Evolutionary conservation across 768 basidiomycete species (phyloP).

Genomic region (Lactarius sanguifluus): DNA sequence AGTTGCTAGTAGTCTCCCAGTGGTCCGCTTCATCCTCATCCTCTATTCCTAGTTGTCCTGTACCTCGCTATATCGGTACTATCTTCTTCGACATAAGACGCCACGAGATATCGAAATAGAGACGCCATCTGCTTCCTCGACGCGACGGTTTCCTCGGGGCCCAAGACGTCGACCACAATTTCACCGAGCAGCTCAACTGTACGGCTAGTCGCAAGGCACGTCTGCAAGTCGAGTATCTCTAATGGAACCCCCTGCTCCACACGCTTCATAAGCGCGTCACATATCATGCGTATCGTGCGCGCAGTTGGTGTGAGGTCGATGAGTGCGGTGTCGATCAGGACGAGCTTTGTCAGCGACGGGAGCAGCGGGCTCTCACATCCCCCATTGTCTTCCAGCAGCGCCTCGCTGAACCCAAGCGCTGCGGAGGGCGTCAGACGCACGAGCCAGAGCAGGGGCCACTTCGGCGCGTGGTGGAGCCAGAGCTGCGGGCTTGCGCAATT

Average conservation of each 20-base stretch:
- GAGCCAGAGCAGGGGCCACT: background rate
- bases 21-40: background rate
- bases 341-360: background rate
- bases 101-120: too few relatives aligned
- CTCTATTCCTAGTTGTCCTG: background rate
- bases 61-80: too few relatives aligned
- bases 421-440: background rate
- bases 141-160: background rate
- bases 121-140: too few relatives aligned
- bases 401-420: background rate
- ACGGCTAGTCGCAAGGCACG: background rate
- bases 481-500: background rate
- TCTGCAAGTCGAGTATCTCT: slow-evolving; percentile 7
- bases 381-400: background rate
- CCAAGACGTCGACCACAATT: slow-evolving; percentile 12
- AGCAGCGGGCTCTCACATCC: background rate
- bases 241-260: slow-evolving; percentile 8
- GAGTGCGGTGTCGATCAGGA: background rate
- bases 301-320: background rate
- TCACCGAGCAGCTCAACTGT: slow-evolving; percentile 5
- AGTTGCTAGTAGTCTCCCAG: too few relatives aligned
- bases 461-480: background rate
- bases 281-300: background rate
- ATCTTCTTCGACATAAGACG: too few relatives aligned
- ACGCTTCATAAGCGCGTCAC: slow-evolving; percentile 6